Base-by-base conservation (phyloP, 2,329 filamentous ascomycete genomes). In the Westerdykella ornata region DNA sequence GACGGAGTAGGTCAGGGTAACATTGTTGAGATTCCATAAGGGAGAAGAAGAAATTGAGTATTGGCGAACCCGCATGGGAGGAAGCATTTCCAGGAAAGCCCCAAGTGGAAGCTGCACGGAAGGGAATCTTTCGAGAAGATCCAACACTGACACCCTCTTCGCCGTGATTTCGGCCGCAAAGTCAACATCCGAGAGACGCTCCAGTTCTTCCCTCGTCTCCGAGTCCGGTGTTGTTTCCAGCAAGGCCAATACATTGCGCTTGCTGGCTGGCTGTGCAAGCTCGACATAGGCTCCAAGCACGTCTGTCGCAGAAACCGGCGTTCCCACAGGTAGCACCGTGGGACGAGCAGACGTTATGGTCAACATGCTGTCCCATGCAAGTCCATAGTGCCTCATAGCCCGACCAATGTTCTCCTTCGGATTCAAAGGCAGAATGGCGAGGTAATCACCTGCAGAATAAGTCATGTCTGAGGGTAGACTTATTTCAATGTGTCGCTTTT, bases 41-140 rank as follows among this genome's bases (percentile, higher is more conserved):
- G 84, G 82, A 0, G 84, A 86, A 0, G 84, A 88, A 0, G 84
- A 88, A 56, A 89, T 87, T 22, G 81, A 85, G 69, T 88, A 88
- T 61, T 86, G 82, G n/a, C 84, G 76, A 30, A 85, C 74, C 19
- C 84, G 80, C 80, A 92, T 85, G 0, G 85, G 82, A 1, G 84
- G 83, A 1, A 88, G 74, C 72, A 88, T 82, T 26, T 74, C 72
- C 6, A 92, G 71, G 68, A 84, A 90, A 14, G 77, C 67, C 3
- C 74, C 74, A 17, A 92, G 74, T 0, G 84, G 73, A 0, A 90
- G 63, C 2, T 75, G 65, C 22, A 85, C 70, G 0, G 70, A 65
- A 0, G 59, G 53, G 56, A 80, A 82, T 9, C 74, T 71, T 54
- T 86, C 80, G 1, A 90, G 72, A 1, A 90, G 70, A 46, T 88